Percentiles rank a stretch among this genome's conserved stretches.
phyloP scores from a whole-genome alignment of 495 filamentous ascomycete genomes.

The Pyrenula massariospora region DNA sequence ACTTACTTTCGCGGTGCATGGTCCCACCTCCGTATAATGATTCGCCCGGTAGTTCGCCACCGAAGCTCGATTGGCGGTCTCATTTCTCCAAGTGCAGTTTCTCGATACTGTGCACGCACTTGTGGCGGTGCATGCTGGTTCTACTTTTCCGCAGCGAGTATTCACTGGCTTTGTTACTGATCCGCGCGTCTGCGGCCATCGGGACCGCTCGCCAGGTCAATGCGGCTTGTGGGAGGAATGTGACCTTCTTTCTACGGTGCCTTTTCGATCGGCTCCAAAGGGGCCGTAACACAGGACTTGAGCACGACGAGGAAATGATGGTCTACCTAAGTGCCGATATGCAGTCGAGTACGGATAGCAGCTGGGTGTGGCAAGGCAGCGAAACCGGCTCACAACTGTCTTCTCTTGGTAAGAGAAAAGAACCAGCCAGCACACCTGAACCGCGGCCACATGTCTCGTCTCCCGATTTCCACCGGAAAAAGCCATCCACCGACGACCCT shows the following conservation, averaged over 20 bases:
- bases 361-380: slow-evolving; percentile 78
- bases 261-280: slow-evolving; percentile 47
- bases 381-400: slow-evolving; percentile 33
- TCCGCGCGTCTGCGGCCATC: slow-evolving; percentile 57
- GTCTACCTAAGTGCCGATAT: slow-evolving; percentile 83
- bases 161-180: slow-evolving; percentile 57
- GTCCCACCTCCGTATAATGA: slow-evolving; percentile 11
- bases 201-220: slow-evolving; percentile 60
- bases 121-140: slow-evolving; percentile 83
- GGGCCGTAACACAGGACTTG: slow-evolving; percentile 35
- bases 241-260: slow-evolving; percentile 68
- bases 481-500: not conserved
- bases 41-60: not conserved
- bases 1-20: slow-evolving; percentile 57
- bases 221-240: slow-evolving; percentile 66
- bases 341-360: slow-evolving; percentile 66
- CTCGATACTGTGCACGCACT: slow-evolving; percentile 61
- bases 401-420: not conserved
- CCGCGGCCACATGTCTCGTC: slow-evolving; percentile 5
- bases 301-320: slow-evolving; percentile 84
- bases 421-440: slow-evolving; percentile 13
- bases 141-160: slow-evolving; percentile 64
- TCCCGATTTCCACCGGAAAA: not conserved
- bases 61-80: not conserved
- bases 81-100: not conserved